Conservation (phyloP, 345 rosid genomes). For the Brassica juncea region DNA sequence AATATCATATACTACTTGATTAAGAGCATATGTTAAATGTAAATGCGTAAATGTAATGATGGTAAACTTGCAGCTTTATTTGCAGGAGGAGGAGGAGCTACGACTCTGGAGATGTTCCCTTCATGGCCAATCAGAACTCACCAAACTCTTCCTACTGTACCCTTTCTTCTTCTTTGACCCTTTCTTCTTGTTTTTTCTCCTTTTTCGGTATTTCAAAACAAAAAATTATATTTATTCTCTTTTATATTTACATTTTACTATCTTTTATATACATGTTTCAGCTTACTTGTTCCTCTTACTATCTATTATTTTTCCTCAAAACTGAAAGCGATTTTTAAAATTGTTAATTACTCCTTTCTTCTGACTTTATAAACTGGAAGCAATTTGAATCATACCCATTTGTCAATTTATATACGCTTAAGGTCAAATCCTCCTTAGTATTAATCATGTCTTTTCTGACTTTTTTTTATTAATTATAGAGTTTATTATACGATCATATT, state of each 20-base stretch:
- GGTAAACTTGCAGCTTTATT: constrained; percentile 73
- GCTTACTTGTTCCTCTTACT: constrained; percentile 33
- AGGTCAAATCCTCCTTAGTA: constrained; percentile 29
- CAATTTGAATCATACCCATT: constrained; percentile 14
- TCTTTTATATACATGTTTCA: constrained; percentile 16
- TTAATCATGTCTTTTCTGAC: constrained; percentile 19
- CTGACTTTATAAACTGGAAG: constrained; percentile 25
- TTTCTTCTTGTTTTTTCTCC: constrained; percentile 42
- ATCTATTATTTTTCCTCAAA: constrained; percentile 22
- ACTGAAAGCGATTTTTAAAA: constrained; percentile 35
- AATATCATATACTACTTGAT: background rate
- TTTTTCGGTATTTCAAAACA: constrained; percentile 24
- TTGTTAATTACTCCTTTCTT: constrained; percentile 27
- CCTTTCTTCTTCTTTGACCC: constrained; percentile 60
- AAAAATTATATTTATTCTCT: background rate
- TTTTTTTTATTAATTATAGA: background rate
- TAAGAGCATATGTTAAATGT: background rate
- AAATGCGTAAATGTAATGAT: constrained; percentile 32
- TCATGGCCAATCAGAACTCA: constrained; percentile 99
- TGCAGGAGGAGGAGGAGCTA: constrained; percentile 63
- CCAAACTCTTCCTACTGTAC: constrained; percentile 77
- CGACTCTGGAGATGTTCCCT: constrained; percentile 99
- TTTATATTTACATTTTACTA: background rate
- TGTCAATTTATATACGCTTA: constrained; percentile 35
- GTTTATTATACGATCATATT: constrained; percentile 6